A percentile compares a stretch with the other conserved stretches of the same genome.
phyloP scores from a whole-genome alignment of 768 basidiomycete genomes.

The Psilocybe cyanescens region DNA sequence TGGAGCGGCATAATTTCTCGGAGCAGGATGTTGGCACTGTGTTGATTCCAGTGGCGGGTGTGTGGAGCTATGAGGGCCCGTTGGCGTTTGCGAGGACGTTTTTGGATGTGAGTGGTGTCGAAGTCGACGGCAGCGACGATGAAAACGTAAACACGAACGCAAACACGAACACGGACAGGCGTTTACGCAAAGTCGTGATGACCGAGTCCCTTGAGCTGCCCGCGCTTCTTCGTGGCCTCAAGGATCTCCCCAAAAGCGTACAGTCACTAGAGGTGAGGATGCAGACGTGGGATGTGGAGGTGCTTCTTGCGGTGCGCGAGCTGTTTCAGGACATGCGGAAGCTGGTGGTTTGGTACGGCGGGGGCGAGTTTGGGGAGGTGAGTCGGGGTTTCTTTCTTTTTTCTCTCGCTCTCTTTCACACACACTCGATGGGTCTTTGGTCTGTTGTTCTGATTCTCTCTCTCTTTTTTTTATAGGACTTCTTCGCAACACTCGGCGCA shows the following conservation, averaged over 20 bases:
- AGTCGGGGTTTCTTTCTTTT: constrained; percentile 12
- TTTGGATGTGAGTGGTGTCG: background rate
- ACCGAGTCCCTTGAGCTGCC: constrained; percentile 25
- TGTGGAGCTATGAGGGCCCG: too few species aligned
- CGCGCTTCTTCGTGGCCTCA: constrained; percentile 22
- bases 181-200: constrained; percentile 24
- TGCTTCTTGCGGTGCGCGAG: constrained; percentile 30
- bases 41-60: too few species aligned
- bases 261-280: constrained; percentile 27
- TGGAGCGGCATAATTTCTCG: too few species aligned
- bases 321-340: constrained; percentile 20
- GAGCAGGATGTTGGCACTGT: too few species aligned
- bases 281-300: constrained; percentile 32
- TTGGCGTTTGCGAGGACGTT: constrained; percentile 19
- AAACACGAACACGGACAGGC: background rate
- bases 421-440: too few species aligned
- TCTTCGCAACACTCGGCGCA: constrained; percentile 31
- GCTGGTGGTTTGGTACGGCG: too few species aligned
- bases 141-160: background rate
- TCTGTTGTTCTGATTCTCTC: too few species aligned
- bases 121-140: background rate
- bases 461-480: constrained; percentile 22
- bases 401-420: background rate
- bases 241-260: constrained; percentile 24
- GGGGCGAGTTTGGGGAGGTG: too few species aligned